Evolutionary conservation across 2,329 filamentous ascomycete genomes (phyloP).

Genomic region (Trichoderma harzianum): DNA sequence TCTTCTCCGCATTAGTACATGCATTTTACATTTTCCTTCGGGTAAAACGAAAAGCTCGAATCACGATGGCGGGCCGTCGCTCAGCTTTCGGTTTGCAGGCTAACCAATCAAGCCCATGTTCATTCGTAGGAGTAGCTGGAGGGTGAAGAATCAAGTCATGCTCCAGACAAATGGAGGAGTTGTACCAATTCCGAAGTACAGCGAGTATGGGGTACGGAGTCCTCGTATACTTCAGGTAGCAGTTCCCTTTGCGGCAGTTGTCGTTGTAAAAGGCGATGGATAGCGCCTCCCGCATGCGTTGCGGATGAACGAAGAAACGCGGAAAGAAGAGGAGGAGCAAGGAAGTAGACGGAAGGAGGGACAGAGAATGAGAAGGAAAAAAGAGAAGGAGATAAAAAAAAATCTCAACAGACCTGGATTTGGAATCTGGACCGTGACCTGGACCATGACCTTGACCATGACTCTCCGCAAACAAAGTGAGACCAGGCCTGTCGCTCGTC

Average conservation of each 20-base stretch:
- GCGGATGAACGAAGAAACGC: neutral
- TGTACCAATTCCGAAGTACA: neutral
- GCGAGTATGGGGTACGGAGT: neutral
- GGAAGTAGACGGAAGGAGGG: neutral
- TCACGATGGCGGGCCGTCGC: neutral
- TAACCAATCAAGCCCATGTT: neutral
- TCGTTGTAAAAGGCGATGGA: neutral
- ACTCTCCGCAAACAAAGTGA: neutral
- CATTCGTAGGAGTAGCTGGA: neutral
- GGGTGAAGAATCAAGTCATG: neutral
- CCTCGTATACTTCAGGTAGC: too few species aligned
- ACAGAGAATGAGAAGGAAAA: neutral
- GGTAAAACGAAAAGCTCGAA: neutral
- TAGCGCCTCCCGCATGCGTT: slow-evolving; percentile 2
- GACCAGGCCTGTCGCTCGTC: neutral
- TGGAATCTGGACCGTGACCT: neutral
- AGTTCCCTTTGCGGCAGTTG: neutral
- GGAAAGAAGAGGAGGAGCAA: neutral
- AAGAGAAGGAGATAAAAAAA: neutral
- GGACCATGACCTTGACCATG: neutral
- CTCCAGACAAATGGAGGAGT: neutral
- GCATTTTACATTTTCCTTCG: neutral
- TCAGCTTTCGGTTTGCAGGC: slow-evolving; percentile 9
- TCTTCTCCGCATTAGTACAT: neutral
- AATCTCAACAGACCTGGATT: too few species aligned